These are phyloP conservation scores for Pseudocercospora cruenta DNA, from an alignment of 2,329 filamentous ascomycete genomes.

Conservation along the genomic window DNA sequence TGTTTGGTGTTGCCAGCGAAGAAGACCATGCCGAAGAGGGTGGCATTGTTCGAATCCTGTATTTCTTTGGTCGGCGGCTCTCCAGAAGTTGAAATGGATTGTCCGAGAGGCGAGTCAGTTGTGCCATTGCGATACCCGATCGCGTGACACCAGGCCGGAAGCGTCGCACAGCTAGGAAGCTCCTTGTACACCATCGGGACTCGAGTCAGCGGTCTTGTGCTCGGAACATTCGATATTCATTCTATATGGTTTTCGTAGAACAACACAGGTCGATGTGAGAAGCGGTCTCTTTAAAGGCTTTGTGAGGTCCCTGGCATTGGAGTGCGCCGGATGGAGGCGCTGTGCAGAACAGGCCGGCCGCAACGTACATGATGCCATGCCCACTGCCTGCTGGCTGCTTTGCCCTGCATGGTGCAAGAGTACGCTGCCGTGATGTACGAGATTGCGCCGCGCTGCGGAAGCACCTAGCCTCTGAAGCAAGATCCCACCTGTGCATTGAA, in stretches of 20 bases:
- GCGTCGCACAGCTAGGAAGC: constrained; percentile 16
- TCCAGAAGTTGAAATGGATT: constrained; percentile 14
- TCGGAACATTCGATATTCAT: not conserved
- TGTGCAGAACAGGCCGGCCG: constrained; percentile 17
- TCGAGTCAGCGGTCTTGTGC: constrained; percentile 12
- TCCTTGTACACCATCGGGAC: constrained; percentile 19
- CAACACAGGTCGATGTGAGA: constrained; percentile 5
- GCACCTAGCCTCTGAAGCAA: constrained; percentile 26
- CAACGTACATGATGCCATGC: constrained; percentile 23
- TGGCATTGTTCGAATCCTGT: constrained; percentile 5
- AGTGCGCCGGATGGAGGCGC: constrained; percentile 23
- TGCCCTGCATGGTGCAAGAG: constrained; percentile 26
- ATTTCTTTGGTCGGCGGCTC: constrained; percentile 12
- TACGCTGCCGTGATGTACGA: constrained; percentile 27
- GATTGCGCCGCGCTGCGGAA: constrained; percentile 27
- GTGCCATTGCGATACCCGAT: constrained; percentile 14
- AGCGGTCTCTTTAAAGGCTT: constrained; percentile 11
- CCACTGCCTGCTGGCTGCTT: constrained; percentile 1
- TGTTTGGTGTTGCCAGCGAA: constrained; percentile 1
- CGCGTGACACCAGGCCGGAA: constrained; percentile 22
- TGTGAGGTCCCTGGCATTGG: constrained; percentile 22
- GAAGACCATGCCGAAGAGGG: not conserved
- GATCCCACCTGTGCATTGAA: constrained; percentile 25
- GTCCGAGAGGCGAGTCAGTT: constrained; percentile 20
- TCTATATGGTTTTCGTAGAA: not conserved